Conservation (phyloP, 208 protist genomes). For the Leishmania martiniquensis region DNA sequence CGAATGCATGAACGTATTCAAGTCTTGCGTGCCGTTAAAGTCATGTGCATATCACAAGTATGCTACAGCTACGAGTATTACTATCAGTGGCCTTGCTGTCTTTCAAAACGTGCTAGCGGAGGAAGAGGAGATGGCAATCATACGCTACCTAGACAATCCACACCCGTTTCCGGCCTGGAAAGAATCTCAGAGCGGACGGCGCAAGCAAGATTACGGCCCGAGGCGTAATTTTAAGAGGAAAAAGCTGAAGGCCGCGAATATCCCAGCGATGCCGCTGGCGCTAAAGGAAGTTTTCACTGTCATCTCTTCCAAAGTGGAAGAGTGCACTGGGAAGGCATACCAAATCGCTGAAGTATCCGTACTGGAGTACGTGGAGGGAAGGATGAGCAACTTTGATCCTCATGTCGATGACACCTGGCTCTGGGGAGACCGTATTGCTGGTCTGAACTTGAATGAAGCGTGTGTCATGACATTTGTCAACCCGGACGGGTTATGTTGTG, state of each 20-base stretch:
- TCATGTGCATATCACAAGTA: constrained; percentile 52
- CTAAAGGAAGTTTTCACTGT: constrained; percentile 46
- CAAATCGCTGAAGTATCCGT: constrained; percentile 67
- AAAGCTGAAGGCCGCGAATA: constrained; percentile 66
- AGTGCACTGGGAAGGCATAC: constrained; percentile 42
- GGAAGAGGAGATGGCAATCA: constrained; percentile 48
- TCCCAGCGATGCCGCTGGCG: constrained; percentile 55
- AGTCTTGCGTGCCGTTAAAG: constrained; percentile 20
- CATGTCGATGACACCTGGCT: constrained; percentile 93
- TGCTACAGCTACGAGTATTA: constrained; percentile 9
- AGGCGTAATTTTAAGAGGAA: constrained; percentile 88
- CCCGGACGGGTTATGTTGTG: constrained; percentile 41
- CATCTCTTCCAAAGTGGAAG: constrained; percentile 27
- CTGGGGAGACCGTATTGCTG: constrained; percentile 87
- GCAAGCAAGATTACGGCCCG: constrained; percentile 88
- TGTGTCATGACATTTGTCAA: constrained; percentile 87
- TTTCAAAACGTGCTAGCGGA: constrained; percentile 46
- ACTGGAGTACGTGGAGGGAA: constrained; percentile 69
- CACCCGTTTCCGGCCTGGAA: constrained; percentile 69
- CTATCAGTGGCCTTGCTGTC: constrained; percentile 53
- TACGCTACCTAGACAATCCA: constrained; percentile 70
- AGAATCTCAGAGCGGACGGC: constrained; percentile 83
- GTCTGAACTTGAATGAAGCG: constrained; percentile 72
- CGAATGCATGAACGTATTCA: constrained; percentile 50
- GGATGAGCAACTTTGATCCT: constrained; percentile 81